phyloP scores from a whole-genome alignment of 345 rosid genomes.

The Trapa bicornis region DNA sequence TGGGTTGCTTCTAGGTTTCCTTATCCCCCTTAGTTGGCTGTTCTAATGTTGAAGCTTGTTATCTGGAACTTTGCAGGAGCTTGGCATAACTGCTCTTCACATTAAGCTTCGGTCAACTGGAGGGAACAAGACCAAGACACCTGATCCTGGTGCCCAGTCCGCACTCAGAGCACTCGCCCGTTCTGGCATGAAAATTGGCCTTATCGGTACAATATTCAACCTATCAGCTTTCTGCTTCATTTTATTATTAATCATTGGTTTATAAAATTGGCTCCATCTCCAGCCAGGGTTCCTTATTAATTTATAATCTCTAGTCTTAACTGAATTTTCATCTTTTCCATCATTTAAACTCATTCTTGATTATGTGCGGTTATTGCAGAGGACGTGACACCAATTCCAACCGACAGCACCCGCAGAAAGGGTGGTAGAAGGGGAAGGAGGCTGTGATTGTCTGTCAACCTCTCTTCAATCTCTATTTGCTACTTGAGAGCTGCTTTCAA shows the following conservation, averaged over 20 bases:
- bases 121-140: constrained; percentile 9
- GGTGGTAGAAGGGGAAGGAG: constrained; percentile 9
- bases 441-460: background rate
- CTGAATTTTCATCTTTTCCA: background rate
- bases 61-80: background rate
- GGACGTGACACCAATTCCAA: constrained; percentile 8
- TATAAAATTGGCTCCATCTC: too few relatives aligned
- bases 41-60: background rate
- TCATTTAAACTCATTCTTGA: background rate
- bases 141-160: constrained; percentile 7
- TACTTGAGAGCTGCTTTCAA: background rate
- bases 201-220: constrained; percentile 1
- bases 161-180: constrained; percentile 4
- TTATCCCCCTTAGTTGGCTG: background rate
- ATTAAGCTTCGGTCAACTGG: constrained; percentile 9
- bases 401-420: constrained; percentile 6
- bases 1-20: background rate
- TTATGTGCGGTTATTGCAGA: background rate
- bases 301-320: background rate
- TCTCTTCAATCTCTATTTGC: background rate
- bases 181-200: constrained; percentile 8
- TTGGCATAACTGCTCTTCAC: constrained; percentile 7
- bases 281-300: too few relatives aligned
- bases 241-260: background rate
- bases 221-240: background rate